Evolutionary conservation across 345 rosid genomes (phyloP).

Genomic region (Pseudoturritis turrita): DNA sequence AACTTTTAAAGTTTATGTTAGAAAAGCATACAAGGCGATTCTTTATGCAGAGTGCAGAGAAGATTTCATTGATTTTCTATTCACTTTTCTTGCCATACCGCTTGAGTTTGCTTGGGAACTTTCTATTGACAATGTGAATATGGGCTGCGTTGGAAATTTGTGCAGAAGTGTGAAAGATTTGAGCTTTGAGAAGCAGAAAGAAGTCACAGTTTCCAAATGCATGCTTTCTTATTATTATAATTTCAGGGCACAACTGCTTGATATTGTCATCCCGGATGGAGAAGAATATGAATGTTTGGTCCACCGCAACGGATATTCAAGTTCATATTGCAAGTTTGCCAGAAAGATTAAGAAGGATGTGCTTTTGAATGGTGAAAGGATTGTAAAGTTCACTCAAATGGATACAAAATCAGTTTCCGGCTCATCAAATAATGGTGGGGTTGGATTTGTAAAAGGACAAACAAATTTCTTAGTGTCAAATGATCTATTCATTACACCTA

Average conservation of each 20-base stretch:
- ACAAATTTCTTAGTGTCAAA: too few relatives aligned
- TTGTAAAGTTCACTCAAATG: too few relatives aligned
- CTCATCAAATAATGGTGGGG: too few relatives aligned
- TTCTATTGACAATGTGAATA: background rate
- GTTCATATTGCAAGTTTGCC: too few relatives aligned
- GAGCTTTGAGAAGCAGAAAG: background rate
- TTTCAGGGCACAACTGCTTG: background rate
- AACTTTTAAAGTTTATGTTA: background rate
- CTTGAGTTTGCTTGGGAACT: constrained; percentile 11
- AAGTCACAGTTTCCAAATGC: background rate
- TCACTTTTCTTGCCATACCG: constrained; percentile 17
- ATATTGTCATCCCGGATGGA: background rate
- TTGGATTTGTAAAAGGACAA: too few relatives aligned
- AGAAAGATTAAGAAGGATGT: too few relatives aligned
- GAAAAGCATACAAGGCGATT: background rate
- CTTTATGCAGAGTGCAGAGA: constrained; percentile 23
- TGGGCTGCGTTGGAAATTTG: constrained; percentile 1
- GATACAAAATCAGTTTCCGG: too few relatives aligned
- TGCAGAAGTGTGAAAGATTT: background rate
- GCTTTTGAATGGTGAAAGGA: too few relatives aligned
- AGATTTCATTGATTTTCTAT: constrained; percentile 21
- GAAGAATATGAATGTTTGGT: constrained; percentile 2
- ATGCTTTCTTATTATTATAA: background rate
- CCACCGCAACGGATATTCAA: background rate
- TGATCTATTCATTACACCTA: too few relatives aligned